Evolutionary conservation across 352 stramenopile species (phyloP).

Genomic region (Phytophthora pseudosyringae): DNA sequence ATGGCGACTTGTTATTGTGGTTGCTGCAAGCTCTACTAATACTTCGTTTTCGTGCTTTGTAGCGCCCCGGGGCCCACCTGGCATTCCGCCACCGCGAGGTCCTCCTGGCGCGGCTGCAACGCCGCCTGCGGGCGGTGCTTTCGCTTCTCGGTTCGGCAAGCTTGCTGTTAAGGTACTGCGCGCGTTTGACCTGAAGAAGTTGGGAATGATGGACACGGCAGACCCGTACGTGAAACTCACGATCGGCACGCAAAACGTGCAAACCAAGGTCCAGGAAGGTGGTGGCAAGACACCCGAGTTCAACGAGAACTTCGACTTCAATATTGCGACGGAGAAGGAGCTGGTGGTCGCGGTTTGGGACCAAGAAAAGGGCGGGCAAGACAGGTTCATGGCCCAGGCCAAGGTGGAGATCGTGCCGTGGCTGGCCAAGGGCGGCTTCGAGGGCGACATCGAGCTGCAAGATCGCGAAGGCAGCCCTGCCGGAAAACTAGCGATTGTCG

Average conservation of each 20-base stretch:
- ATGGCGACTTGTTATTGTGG: not conserved
- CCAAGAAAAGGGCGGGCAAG: slow-evolving; percentile 87
- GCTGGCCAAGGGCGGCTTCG: slow-evolving; percentile 93
- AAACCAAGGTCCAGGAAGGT: slow-evolving; percentile 88
- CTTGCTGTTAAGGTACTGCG: slow-evolving; percentile 92
- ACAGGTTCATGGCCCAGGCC: slow-evolving; percentile 93
- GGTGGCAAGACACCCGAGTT: slow-evolving; percentile 94
- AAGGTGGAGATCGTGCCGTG: slow-evolving; percentile 94
- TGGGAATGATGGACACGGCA: slow-evolving; percentile 93
- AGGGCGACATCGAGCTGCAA: slow-evolving; percentile 91
- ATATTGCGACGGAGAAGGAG: slow-evolving; percentile 95
- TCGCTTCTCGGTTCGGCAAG: slow-evolving; percentile 90
- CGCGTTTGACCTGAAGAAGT: slow-evolving; percentile 92
- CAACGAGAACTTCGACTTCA: slow-evolving; percentile 95
- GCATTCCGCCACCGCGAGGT: slow-evolving; percentile 36
- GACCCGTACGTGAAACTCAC: slow-evolving; percentile 95
- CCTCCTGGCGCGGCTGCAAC: slow-evolving; percentile 26
- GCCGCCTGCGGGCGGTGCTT: slow-evolving; percentile 52
- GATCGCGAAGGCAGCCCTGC: slow-evolving; percentile 81
- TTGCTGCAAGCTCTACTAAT: slow-evolving; percentile 6
- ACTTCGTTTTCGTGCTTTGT: not conserved
- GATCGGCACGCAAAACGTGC: slow-evolving; percentile 83
- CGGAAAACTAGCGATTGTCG: slow-evolving; percentile 87
- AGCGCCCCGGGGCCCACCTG: slow-evolving; percentile 44
- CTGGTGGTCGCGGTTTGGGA: slow-evolving; percentile 93